phyloP scores from a whole-genome alignment of 2,329 filamentous ascomycete species.

The Tolypocladium tundrense region DNA sequence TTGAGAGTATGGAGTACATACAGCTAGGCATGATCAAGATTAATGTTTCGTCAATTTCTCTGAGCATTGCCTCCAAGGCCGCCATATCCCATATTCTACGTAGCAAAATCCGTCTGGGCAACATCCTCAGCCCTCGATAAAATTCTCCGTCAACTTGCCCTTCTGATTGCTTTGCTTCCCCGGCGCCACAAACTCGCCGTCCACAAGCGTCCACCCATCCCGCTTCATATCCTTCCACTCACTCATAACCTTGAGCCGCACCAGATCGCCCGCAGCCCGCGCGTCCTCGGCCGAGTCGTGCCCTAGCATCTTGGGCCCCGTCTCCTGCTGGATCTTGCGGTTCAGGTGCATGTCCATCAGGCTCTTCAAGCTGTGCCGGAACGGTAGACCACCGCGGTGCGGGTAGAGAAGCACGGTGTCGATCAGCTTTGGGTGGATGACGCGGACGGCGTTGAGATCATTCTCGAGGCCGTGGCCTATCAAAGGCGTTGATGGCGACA shows the following conservation, averaged over 20 bases:
- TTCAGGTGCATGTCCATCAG: constrained; percentile 62
- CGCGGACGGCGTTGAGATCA: constrained; percentile 74
- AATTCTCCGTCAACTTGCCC: constrained; percentile 24
- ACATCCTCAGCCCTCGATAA: constrained; percentile 19
- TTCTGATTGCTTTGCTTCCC: constrained; percentile 10
- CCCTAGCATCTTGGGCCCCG: constrained; percentile 39
- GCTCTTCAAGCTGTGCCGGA: constrained; percentile 65
- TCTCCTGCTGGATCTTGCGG: constrained; percentile 68
- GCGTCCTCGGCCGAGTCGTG: constrained; percentile 94
- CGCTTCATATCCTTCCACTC: constrained; percentile 59
- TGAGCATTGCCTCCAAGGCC: neutral
- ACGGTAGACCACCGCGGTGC: constrained; percentile 64
- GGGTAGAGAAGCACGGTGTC: constrained; percentile 83
- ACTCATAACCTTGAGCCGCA: constrained; percentile 58
- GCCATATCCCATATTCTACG: neutral
- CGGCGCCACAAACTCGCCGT: constrained; percentile 35
- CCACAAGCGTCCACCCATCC: constrained; percentile 55
- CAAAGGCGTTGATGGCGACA: constrained; percentile 69
- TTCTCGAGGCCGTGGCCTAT: constrained; percentile 95
- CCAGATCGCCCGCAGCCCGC: constrained; percentile 76
- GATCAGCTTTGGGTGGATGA: constrained; percentile 76
- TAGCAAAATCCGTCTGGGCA: neutral
- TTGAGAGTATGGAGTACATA: neutral
- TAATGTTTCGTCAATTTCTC: neutral
- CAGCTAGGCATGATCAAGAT: neutral